phyloP scores from a whole-genome alignment of 2,329 filamentous ascomycete species.

The Stagonosporopsis chrysanthemi region DNA sequence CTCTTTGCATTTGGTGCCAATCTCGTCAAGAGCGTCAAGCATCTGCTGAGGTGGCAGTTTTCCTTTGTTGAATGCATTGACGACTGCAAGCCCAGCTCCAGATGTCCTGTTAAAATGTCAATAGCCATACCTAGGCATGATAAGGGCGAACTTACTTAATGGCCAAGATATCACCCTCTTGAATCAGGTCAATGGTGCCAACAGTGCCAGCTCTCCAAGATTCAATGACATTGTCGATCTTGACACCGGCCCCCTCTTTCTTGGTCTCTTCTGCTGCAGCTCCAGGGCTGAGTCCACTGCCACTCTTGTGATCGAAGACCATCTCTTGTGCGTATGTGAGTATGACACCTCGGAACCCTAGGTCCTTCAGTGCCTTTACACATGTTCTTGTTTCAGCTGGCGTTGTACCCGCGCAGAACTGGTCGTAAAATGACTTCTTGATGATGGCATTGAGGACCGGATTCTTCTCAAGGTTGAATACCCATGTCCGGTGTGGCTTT shows the following conservation, averaged over 20 bases:
- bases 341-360: constrained; percentile 83
- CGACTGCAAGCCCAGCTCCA: constrained; percentile 54
- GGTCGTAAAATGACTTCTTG: constrained; percentile 84
- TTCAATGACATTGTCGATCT: constrained; percentile 46
- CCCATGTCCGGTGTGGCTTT: constrained; percentile 44
- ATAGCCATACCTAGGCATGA: not conserved
- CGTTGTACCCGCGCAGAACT: constrained; percentile 87
- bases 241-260: constrained; percentile 4
- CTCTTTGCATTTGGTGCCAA: constrained; percentile 51
- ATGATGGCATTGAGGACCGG: constrained; percentile 73
- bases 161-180: constrained; percentile 41
- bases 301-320: constrained; percentile 51
- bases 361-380: constrained; percentile 71
- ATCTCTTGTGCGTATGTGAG: constrained; percentile 81
- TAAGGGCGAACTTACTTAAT: constrained; percentile 33
- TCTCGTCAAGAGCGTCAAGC: constrained; percentile 52
- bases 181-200: constrained; percentile 40
- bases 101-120: constrained; percentile 47
- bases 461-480: constrained; percentile 73
- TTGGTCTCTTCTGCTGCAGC: constrained; percentile 23
- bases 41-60: constrained; percentile 52
- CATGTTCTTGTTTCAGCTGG: constrained; percentile 67
- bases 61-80: constrained; percentile 48
- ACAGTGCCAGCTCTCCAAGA: constrained; percentile 40
- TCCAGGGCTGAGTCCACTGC: constrained; percentile 23